These are phyloP conservation scores for Boletus sensibilis DNA, from an alignment of 768 basidiomycete species.

Conservation along the genomic window DNA sequence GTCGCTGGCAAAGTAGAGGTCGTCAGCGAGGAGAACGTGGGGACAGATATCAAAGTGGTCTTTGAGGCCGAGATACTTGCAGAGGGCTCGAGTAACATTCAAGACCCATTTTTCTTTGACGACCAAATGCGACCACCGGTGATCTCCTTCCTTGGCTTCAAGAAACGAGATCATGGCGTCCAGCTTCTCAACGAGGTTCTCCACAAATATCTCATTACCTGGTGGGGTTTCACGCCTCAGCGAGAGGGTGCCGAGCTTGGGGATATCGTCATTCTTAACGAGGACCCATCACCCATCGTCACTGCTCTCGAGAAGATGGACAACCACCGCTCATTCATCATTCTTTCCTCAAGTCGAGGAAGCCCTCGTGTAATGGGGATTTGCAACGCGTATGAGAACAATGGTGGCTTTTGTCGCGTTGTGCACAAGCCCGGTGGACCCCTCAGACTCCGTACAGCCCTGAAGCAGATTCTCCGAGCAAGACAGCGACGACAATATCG, in stretches of 20 bases:
- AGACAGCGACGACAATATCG: constrained; percentile 33
- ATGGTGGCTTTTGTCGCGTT: constrained; percentile 86
- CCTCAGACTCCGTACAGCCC: constrained; percentile 59
- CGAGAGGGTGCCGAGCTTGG: constrained; percentile 45
- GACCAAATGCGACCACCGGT: constrained; percentile 43
- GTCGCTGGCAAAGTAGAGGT: constrained; percentile 93
- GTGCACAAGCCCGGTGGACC: constrained; percentile 91
- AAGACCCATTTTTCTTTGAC: constrained; percentile 47
- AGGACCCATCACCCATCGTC: constrained; percentile 60
- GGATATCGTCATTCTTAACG: constrained; percentile 80
- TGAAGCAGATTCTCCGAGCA: constrained; percentile 47
- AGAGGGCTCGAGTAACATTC: constrained; percentile 38
- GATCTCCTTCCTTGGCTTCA: constrained; percentile 74
- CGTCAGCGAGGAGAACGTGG: constrained; percentile 84
- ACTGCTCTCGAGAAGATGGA: constrained; percentile 58
- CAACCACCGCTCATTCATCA: constrained; percentile 63
- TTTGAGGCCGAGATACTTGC: constrained; percentile 69
- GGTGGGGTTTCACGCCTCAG: constrained; percentile 71
- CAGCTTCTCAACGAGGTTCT: constrained; percentile 65
- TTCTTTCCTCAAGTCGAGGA: constrained; percentile 71
- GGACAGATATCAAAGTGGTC: constrained; percentile 87
- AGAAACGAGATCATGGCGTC: constrained; percentile 58
- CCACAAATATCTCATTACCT: constrained; percentile 60
- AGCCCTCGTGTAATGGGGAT: constrained; percentile 60
- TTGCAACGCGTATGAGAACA: constrained; percentile 68